Percentiles rank a stretch among this genome's conserved stretches.
phyloP scores from a whole-genome alignment of 768 basidiomycete genomes.

The Naganishia onofrii region DNA sequence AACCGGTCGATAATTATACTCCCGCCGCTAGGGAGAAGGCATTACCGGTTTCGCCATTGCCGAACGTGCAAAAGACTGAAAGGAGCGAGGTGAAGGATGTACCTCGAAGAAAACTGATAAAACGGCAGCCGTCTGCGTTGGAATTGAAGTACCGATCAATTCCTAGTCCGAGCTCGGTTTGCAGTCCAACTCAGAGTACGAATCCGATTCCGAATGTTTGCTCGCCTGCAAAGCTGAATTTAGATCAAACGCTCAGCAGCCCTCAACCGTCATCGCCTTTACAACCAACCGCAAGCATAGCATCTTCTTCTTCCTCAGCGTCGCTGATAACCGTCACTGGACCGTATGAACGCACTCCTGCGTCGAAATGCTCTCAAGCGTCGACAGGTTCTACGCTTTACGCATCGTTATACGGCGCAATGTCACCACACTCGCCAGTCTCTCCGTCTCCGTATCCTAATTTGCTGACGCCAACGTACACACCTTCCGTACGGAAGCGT shows the following conservation, averaged over 20 bases:
- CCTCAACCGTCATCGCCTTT: neutral
- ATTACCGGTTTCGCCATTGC: neutral
- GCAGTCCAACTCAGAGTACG: too few relatives aligned
- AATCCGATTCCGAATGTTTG: too few relatives aligned
- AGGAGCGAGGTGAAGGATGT: too few relatives aligned
- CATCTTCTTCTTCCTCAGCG: neutral
- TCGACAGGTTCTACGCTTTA: neutral
- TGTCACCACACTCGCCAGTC: neutral
- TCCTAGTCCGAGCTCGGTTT: neutral
- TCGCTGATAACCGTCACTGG: neutral
- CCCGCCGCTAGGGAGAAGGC: too few relatives aligned
- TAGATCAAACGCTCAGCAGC: neutral
- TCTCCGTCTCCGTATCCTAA: neutral
- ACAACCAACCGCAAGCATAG: neutral
- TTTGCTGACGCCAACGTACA: too few relatives aligned
- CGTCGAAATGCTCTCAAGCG: neutral
- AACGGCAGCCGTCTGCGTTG: constrained; percentile 5
- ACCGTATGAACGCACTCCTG: neutral
- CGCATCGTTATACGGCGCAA: neutral
- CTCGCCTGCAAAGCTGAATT: too few relatives aligned
- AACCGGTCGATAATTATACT: too few relatives aligned
- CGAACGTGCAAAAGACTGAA: neutral
- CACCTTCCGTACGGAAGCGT: neutral
- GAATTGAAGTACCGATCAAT: constrained; percentile 4
- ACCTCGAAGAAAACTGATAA: neutral